Conservation (phyloP, 2,329 filamentous ascomycete genomes). For the Thelonectria olida region DNA sequence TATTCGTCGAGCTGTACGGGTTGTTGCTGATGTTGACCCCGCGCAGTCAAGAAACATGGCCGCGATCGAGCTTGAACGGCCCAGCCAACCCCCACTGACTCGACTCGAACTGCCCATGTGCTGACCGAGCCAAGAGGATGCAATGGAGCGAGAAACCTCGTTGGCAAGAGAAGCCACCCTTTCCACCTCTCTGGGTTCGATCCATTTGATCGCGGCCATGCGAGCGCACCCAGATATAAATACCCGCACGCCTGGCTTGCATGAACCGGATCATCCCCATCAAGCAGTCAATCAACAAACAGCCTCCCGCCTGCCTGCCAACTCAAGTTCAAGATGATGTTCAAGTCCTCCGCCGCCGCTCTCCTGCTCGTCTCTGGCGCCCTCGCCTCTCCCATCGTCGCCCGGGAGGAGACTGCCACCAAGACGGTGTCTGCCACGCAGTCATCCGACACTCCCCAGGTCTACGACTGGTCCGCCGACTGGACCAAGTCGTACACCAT, state of each 20-base stretch:
- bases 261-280: slow-evolving; percentile 17
- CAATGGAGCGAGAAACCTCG: background rate
- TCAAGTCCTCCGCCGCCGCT: slow-evolving; percentile 35
- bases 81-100: slow-evolving; percentile 25
- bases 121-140: slow-evolving; percentile 8
- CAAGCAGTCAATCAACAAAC: slow-evolving; percentile 24
- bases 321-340: slow-evolving; percentile 36
- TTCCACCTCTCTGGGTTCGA: slow-evolving; percentile 6
- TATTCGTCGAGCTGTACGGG: slow-evolving; percentile 21
- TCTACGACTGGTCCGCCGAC: slow-evolving; percentile 46
- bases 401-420: slow-evolving; percentile 35
- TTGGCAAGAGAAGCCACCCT: background rate
- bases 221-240: slow-evolving; percentile 29
- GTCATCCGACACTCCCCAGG: slow-evolving; percentile 29
- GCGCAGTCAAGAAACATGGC: slow-evolving; percentile 2
- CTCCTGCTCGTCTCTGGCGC: slow-evolving; percentile 39
- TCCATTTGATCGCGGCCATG: background rate
- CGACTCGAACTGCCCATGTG: background rate
- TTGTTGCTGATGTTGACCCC: slow-evolving; percentile 6
- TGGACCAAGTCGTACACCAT: slow-evolving; percentile 56
- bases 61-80: no score
- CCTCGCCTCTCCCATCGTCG: slow-evolving; percentile 42
- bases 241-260: slow-evolving; percentile 17
- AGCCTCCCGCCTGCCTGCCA: slow-evolving; percentile 18
- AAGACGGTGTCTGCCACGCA: slow-evolving; percentile 27